phyloP scores from a whole-genome alignment of 2,329 filamentous ascomycete genomes.

The Claviceps humidiphila region DNA sequence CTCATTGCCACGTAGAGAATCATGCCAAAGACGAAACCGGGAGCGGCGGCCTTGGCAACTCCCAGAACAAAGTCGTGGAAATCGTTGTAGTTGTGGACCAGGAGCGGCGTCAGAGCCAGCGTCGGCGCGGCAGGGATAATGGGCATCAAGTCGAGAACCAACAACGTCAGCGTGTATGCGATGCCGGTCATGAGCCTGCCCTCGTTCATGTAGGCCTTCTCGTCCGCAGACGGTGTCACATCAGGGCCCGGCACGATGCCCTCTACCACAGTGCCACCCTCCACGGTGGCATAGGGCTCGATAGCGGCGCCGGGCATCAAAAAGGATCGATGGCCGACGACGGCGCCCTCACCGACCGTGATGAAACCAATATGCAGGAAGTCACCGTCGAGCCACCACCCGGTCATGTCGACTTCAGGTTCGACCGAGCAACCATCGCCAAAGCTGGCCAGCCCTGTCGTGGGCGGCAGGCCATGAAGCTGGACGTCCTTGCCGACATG shows the following conservation, averaged over 20 bases:
- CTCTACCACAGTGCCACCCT: slow-evolving; percentile 8
- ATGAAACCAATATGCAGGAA: slow-evolving; percentile 9
- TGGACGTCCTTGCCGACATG: slow-evolving; percentile 9
- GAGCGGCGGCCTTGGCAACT: slow-evolving; percentile 4
- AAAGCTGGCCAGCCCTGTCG: slow-evolving; percentile 10
- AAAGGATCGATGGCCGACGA: slow-evolving; percentile 9
- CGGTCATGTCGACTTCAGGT: slow-evolving; percentile 10
- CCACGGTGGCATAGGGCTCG: slow-evolving; percentile 8
- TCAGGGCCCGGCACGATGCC: slow-evolving; percentile 5
- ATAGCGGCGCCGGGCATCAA: slow-evolving; percentile 9
- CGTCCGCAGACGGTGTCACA: neutral
- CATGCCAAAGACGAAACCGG: slow-evolving; percentile 6
- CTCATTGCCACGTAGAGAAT: slow-evolving; percentile 1
- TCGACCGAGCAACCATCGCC: slow-evolving; percentile 10
- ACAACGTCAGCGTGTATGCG: slow-evolving; percentile 6
- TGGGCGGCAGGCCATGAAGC: slow-evolving; percentile 9
- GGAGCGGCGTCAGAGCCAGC: slow-evolving; percentile 4
- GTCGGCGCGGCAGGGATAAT: slow-evolving; percentile 6
- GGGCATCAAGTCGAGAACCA: slow-evolving; percentile 8
- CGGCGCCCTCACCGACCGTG: slow-evolving; percentile 9
- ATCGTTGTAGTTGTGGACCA: slow-evolving; percentile 7
- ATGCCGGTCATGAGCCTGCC: slow-evolving; percentile 3
- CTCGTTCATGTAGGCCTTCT: neutral
- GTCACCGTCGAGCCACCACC: slow-evolving; percentile 13
- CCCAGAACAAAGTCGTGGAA: slow-evolving; percentile 4